A percentile compares a stretch with the other conserved stretches of the same genome.
Evolutionary conservation across 495 filamentous ascomycete species (phyloP).

Genomic region (Hypoxylon lenormandii): DNA sequence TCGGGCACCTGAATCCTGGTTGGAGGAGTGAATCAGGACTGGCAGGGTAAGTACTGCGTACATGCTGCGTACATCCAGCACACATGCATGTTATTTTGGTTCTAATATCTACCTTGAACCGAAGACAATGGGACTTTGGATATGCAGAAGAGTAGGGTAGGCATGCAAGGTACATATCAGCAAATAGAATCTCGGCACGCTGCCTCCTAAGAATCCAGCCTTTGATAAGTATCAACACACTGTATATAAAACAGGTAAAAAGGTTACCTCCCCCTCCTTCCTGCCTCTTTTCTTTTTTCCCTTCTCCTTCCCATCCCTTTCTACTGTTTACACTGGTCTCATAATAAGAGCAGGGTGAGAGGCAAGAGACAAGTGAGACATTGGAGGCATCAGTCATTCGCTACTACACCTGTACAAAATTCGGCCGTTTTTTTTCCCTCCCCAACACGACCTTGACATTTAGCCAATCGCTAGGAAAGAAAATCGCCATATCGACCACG

Average conservation of each 20-base stretch:
- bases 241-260: constrained; percentile 26
- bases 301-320: constrained; percentile 23
- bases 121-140: constrained; percentile 38
- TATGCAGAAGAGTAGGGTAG: constrained; percentile 25
- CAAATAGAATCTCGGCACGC: constrained; percentile 27
- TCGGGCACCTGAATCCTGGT: constrained; percentile 14
- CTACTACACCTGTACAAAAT: constrained; percentile 35
- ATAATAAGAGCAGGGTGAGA: constrained; percentile 38
- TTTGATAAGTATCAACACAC: constrained; percentile 22
- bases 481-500: constrained; percentile 32
- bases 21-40: constrained; percentile 28
- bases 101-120: constrained; percentile 19
- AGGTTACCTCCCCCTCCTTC: constrained; percentile 24
- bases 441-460: constrained; percentile 11
- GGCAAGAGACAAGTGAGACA: constrained; percentile 43
- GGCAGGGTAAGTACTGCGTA: constrained; percentile 6
- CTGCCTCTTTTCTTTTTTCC: constrained; percentile 18
- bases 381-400: constrained; percentile 43
- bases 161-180: constrained; percentile 21
- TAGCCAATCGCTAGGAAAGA: constrained; percentile 34
- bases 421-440: constrained; percentile 5
- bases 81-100: constrained; percentile 25
- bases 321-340: constrained; percentile 14
- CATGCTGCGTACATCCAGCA: constrained; percentile 24
- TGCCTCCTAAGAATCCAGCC: constrained; percentile 26